These are phyloP conservation scores for Pigoraptor vietnamica DNA, from an alignment of 78 protist species.

Conservation along the genomic window DNA sequence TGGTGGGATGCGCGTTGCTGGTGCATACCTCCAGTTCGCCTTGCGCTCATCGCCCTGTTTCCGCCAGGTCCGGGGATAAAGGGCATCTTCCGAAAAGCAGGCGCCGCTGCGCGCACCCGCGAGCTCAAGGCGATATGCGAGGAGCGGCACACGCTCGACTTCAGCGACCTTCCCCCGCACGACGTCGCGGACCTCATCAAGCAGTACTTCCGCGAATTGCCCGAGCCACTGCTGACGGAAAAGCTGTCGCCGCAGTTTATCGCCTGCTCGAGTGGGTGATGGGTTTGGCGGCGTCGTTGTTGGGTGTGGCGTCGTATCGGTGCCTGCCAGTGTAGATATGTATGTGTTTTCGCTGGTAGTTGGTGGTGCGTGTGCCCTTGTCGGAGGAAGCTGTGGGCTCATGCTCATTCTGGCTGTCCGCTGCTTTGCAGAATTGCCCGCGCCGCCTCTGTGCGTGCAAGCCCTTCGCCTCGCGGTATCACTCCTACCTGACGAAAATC, in stretches of 20 bases:
- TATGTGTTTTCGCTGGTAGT: too few relatives aligned
- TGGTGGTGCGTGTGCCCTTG: too few relatives aligned
- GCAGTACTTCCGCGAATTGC: slow-evolving; percentile 1
- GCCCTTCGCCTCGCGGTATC: background rate
- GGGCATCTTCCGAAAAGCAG: background rate
- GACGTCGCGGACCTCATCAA: slow-evolving; percentile 5
- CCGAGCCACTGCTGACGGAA: background rate
- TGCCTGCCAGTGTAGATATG: too few relatives aligned
- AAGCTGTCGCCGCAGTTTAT: background rate
- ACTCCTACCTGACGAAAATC: background rate
- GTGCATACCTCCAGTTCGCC: too few relatives aligned
- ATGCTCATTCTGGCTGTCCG: too few relatives aligned
- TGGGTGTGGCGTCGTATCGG: too few relatives aligned
- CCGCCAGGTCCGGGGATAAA: background rate
- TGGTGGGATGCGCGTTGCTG: too few relatives aligned
- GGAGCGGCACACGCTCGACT: background rate
- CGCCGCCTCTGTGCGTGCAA: background rate
- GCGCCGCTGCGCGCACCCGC: background rate
- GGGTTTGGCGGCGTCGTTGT: too few relatives aligned
- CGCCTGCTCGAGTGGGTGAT: background rate
- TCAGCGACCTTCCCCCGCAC: background rate
- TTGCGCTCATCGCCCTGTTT: too few relatives aligned
- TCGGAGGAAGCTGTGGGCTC: too few relatives aligned
- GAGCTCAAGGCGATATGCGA: background rate
- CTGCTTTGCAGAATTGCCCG: background rate